Evolutionary conservation across 495 filamentous ascomycete species (phyloP), one percentile per base, ranked within the genome.

Genomic region (Cenococcum geophilum): DNA sequence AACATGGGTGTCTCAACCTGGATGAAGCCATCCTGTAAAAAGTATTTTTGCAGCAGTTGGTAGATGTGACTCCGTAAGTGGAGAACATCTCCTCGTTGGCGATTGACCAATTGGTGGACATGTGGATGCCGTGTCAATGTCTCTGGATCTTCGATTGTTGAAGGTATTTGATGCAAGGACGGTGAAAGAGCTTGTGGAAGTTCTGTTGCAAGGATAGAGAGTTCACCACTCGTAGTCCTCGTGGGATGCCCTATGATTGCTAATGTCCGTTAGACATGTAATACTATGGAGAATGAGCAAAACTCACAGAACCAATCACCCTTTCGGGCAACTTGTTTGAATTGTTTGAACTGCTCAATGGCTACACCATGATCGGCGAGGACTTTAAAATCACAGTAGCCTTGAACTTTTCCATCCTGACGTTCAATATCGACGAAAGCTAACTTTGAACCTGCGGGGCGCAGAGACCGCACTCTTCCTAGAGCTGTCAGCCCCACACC

Each of bases 1-100:
- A 98, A 77, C 47, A 97, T 89, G 8, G 93, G 93, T 1, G 93
- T 98, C 64, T 86, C 87, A 34, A 97, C 89, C 72, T 97, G 89
- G 60, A 90, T 77, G 64, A 96, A 96, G 22, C 80, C 78, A 11
- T 82, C 75, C 23, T 84, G 79, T 42, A 86, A 69, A 54, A 98
- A 79, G 72, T 87, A 91, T 49, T 85, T 78, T 47, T 89, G 85
- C 40, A 97, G 72, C 62, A 84, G 81, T 51, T 86, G 84, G 49
- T 89, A 82, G 50, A 98, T 82, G 27, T 83, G 75, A 3, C 89
- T 86, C 25, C 92, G 84, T 23, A 92, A 77, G 35, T 82, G 81
- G 57, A 97, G 74, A 22, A 82, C 83, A 68, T 95, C 82, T n/a
- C 79, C 77, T 8, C 83, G 74, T 16, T 74, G 69, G 20, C 75